Evolutionary conservation across 1,139 yeast species (phyloP).

Genomic region (Magnusiomyces sp.): DNA sequence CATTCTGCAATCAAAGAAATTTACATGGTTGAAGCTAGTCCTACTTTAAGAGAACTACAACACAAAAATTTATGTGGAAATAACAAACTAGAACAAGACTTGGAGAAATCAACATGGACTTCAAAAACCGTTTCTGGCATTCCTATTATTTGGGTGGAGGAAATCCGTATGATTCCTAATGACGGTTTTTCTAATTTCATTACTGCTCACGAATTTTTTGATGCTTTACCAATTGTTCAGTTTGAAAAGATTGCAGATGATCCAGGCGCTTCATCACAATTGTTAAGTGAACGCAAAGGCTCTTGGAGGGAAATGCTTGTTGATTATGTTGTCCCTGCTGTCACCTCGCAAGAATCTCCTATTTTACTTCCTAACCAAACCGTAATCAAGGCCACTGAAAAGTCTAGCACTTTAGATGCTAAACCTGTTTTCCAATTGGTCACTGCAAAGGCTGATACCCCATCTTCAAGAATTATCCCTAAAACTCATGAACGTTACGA

Average conservation of each 20-base stretch:
- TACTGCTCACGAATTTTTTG: constrained; percentile 81
- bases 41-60: constrained; percentile 53
- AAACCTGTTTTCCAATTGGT: constrained; percentile 45
- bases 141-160: constrained; percentile 58
- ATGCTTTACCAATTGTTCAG: constrained; percentile 73
- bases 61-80: constrained; percentile 42
- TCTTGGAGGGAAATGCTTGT: constrained; percentile 71
- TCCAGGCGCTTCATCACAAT: constrained; percentile 9
- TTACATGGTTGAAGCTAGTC: constrained; percentile 65
- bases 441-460: constrained; percentile 52
- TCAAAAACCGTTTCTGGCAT: constrained; percentile 45
- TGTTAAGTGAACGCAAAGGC: constrained; percentile 35
- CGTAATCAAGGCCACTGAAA: constrained; percentile 15
- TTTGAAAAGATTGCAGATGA: constrained; percentile 45
- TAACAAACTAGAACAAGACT: constrained; percentile 18
- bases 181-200: constrained; percentile 46
- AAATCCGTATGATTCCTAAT: constrained; percentile 46
- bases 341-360: constrained; percentile 13
- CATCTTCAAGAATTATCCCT: constrained; percentile 53
- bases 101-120: constrained; percentile 32
- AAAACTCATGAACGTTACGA: constrained; percentile 44
- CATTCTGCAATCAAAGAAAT: constrained; percentile 33
- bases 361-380: constrained; percentile 27
- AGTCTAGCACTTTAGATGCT: constrained; percentile 27
- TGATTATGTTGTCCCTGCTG: constrained; percentile 35